phyloP scores from a whole-genome alignment of 805 yeast genomes.

The Ogataea zsoltii region DNA sequence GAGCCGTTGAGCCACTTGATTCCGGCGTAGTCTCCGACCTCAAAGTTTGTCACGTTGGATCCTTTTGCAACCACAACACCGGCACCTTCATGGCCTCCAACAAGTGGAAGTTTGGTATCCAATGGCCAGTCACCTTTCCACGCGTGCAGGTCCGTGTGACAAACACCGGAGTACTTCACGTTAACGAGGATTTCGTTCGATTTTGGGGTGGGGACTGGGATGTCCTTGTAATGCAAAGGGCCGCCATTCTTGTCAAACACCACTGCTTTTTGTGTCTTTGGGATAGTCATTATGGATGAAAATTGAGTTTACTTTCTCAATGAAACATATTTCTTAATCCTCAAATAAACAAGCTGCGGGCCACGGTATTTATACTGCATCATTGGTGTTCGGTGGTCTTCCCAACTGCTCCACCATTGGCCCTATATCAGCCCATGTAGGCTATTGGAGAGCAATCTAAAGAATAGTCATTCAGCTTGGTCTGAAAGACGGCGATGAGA shows the following conservation, averaged over 20 bases:
- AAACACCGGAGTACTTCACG: constrained; percentile 86
- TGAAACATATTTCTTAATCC: neutral
- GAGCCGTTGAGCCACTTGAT: constrained; percentile 82
- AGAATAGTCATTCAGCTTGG: no score
- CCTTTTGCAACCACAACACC: constrained; percentile 83
- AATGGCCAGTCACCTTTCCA: constrained; percentile 95
- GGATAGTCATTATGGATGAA: constrained; percentile 38
- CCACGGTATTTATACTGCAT: no score
- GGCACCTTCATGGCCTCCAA: constrained; percentile 91
- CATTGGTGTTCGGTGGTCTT: no score
- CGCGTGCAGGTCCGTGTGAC: constrained; percentile 93
- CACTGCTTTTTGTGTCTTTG: constrained; percentile 70
- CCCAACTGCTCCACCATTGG: no score
- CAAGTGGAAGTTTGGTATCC: constrained; percentile 69
- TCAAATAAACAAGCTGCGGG: no score
- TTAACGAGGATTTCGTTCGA: constrained; percentile 77
- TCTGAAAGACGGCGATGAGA: no score
- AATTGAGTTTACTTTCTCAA: neutral
- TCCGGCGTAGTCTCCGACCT: constrained; percentile 81
- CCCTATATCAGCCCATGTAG: no score
- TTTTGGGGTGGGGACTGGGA: constrained; percentile 79
- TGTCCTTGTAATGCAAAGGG: constrained; percentile 63
- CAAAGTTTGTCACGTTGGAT: constrained; percentile 63
- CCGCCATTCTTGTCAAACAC: constrained; percentile 69
- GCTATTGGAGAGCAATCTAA: no score